Conservation (phyloP, 352 stramenopile genomes). For the Phytophthora pinifolia region DNA sequence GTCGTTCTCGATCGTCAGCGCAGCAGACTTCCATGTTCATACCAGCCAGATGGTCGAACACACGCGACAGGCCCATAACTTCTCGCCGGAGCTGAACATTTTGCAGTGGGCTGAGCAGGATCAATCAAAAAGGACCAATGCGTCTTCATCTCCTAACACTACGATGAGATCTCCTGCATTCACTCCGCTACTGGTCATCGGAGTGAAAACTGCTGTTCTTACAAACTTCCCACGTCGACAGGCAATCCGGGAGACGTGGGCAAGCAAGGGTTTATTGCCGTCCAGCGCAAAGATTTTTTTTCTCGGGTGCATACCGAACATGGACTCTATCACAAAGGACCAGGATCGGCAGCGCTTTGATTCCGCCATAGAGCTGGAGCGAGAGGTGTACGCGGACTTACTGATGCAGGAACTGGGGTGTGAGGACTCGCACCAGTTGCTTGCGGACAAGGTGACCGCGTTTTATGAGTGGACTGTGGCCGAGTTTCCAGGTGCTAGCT, state of each 20-base stretch:
- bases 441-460: constrained; percentile 53
- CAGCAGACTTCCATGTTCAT: constrained; percentile 5
- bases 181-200: constrained; percentile 22
- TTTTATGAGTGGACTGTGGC: constrained; percentile 38
- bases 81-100: constrained; percentile 14
- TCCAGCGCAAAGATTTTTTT: constrained; percentile 26
- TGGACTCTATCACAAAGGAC: neutral
- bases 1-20: constrained; percentile 12
- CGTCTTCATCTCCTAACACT: no score
- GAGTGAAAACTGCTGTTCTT: constrained; percentile 37
- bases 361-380: constrained; percentile 28
- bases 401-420: constrained; percentile 46
- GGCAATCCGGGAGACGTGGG: constrained; percentile 44
- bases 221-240: constrained; percentile 30
- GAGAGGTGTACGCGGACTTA: constrained; percentile 35
- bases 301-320: constrained; percentile 17
- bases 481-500: constrained; percentile 8
- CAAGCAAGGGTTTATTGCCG: constrained; percentile 6
- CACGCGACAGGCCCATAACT: neutral
- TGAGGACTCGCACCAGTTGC: constrained; percentile 37
- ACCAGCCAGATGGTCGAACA: neutral
- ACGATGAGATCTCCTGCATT: no score
- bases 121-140: neutral
- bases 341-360: neutral
- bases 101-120: neutral